phyloP scores from a whole-genome alignment of 306 rosid genomes.

The Prunus armeniaca region DNA sequence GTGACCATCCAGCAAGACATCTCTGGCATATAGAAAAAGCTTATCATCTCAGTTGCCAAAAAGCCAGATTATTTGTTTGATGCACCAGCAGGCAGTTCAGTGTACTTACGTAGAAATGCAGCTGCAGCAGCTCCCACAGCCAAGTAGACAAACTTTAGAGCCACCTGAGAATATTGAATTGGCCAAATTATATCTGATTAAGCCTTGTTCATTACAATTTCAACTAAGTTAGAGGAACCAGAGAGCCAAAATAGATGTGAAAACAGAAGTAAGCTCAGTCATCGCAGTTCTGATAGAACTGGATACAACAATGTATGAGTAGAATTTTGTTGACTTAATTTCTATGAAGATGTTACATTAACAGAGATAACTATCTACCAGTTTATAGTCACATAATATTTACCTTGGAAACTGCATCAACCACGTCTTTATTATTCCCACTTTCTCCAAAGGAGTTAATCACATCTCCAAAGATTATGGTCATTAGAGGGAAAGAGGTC shows the following conservation, averaged over 20 bases:
- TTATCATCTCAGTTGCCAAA: not conserved
- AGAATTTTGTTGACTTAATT: not conserved
- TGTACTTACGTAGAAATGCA: conserved; percentile 60
- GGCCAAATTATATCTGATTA: not conserved
- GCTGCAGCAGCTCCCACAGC: conserved; percentile 59
- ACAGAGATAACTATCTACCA: not conserved
- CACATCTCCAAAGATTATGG: conserved; percentile 52
- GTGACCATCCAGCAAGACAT: conserved; percentile 83
- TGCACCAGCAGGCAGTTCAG: not conserved
- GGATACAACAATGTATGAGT: not conserved
- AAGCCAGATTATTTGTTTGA: conserved; percentile 3
- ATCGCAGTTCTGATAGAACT: not conserved
- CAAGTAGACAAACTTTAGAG: conserved; percentile 61
- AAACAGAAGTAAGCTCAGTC: not conserved
- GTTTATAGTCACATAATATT: not conserved
- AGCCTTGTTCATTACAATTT: not conserved
- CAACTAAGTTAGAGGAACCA: not conserved
- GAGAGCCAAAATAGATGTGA: conserved; percentile 1
- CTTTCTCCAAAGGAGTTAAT: conserved; percentile 64
- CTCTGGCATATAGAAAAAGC: conserved; percentile 47
- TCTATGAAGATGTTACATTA: not conserved
- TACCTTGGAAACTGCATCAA: conserved; percentile 61
- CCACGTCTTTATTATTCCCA: conserved; percentile 24
- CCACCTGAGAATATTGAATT: conserved; percentile 38
- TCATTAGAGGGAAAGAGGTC: conserved; percentile 70